Evolutionary conservation across 192 early-diverging fungal species (phyloP), one percentile per base, ranked within the genome.

Genomic region (Powellomyces hirtus): DNA sequence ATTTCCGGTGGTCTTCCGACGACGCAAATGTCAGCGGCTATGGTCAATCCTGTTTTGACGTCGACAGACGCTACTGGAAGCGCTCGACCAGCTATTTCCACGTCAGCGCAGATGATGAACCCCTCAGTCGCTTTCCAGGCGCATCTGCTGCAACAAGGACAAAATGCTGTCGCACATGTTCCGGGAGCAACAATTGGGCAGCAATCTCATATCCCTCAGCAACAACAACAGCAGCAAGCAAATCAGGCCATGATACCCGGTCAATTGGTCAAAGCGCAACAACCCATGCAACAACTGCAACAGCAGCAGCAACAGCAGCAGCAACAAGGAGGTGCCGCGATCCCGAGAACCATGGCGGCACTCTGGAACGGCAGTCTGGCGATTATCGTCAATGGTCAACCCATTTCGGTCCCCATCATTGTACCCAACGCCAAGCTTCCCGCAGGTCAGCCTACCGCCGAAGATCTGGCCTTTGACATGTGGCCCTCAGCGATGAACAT

Each of bases 281-380:
- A 4, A 6, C 53, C 24, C 22, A 22, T 30, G 29, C 53, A 56
- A 24, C 50, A 52, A 24, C 50, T n/a, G 24, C 11, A n/a, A 52
- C 11, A n/a, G 13, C 13, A 10, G 50, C 50, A 52, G 53, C 53
- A 56, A 16, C 53, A 56, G 29, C 53, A 56, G 53, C 53, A 56
- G 27, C 53, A 5, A 30, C 53, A 56, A 16, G 10, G 40, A 8
- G 40, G 10, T 13, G 40, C 40, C 40, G 18, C 18, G 40, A 18
- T 18, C 40, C 10, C 40, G 40, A n/a, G n/a, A n/a, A n/a, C n/a
- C n/a, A n/a, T n/a, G n/a, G 20, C 4, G 7, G 20, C 53, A 2
- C 29, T 56, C 16, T 56, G 53, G 53, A 56, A 29, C 29, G 53
- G 53, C 29, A 29, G 4, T 3, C 6, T 56, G 2, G 26, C 53